Conservation (phyloP, 2,329 filamentous ascomycete genomes). For the Colletotrichum sp. region DNA sequence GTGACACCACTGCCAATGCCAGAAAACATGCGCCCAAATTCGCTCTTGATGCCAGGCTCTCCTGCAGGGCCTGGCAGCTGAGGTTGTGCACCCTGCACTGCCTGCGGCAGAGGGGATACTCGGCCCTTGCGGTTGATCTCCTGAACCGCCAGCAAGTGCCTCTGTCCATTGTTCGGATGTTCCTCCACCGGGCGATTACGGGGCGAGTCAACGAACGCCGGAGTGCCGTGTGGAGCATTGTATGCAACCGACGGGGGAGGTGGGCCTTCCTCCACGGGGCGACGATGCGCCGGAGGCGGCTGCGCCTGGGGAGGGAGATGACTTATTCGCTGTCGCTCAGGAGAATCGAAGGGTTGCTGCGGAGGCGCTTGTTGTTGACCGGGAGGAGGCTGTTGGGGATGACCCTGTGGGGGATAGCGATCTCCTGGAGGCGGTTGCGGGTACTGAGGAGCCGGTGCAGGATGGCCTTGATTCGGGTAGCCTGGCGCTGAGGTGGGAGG, state of each 20-base stretch:
- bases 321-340: constrained; percentile 30
- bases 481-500: constrained; percentile 46
- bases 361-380: neutral
- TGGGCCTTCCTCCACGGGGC: constrained; percentile 52
- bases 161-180: constrained; percentile 61
- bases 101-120: constrained; percentile 87
- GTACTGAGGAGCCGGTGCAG: constrained; percentile 27
- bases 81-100: constrained; percentile 88
- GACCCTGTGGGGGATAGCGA: constrained; percentile 30
- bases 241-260: constrained; percentile 58
- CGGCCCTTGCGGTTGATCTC: constrained; percentile 83
- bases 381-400: constrained; percentile 29
- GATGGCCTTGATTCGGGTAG: constrained; percentile 37
- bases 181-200: constrained; percentile 51
- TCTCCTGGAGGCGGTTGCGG: constrained; percentile 31
- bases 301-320: constrained; percentile 34
- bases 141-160: constrained; percentile 79
- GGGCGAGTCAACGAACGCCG: constrained; percentile 46
- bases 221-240: constrained; percentile 44
- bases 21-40: constrained; percentile 93
- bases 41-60: constrained; percentile 90
- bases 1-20: constrained; percentile 75
- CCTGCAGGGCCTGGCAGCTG: constrained; percentile 79
- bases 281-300: constrained; percentile 40
- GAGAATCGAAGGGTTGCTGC: constrained; percentile 33